phyloP scores from a whole-genome alignment of 2,329 filamentous ascomycete genomes.

The Fusarium camptoceras region DNA sequence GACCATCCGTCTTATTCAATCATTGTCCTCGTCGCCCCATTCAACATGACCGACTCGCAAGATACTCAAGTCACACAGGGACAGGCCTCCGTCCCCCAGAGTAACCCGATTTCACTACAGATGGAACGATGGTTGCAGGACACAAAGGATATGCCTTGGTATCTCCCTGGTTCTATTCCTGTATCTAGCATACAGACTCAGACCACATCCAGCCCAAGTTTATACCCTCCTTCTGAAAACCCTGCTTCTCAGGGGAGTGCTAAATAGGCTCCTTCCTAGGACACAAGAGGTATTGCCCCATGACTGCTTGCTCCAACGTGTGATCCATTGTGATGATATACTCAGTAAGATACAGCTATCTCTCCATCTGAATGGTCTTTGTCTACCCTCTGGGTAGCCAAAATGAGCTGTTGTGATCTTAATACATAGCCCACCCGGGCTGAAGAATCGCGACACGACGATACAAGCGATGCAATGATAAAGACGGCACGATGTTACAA shows the following conservation, averaged over 20 bases:
- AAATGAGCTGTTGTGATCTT: not conserved
- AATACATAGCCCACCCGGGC: not conserved
- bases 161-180: constrained; percentile 1
- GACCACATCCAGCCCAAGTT: not conserved
- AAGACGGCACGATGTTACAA: not conserved
- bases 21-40: not conserved
- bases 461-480: not conserved
- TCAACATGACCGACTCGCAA: not conserved
- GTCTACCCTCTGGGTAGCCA: no score
- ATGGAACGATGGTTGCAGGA: constrained; percentile 10
- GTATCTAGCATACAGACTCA: not conserved
- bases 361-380: not conserved
- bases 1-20: no score
- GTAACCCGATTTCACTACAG: not conserved
- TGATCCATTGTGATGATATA: not conserved
- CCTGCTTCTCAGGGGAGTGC: constrained; percentile 11
- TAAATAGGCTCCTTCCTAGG: not conserved
- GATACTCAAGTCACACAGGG: accelerated
- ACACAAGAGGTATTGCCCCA: not conserved
- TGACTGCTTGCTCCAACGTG: accelerated
- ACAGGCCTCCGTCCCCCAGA: not conserved
- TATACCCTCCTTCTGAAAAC: accelerated
- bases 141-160: constrained; percentile 17
- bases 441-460: not conserved
- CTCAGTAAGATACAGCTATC: accelerated